These are phyloP conservation scores for Eucalyptus pauciflora DNA, from an alignment of 345 rosid genomes.

Conservation along the genomic window DNA sequence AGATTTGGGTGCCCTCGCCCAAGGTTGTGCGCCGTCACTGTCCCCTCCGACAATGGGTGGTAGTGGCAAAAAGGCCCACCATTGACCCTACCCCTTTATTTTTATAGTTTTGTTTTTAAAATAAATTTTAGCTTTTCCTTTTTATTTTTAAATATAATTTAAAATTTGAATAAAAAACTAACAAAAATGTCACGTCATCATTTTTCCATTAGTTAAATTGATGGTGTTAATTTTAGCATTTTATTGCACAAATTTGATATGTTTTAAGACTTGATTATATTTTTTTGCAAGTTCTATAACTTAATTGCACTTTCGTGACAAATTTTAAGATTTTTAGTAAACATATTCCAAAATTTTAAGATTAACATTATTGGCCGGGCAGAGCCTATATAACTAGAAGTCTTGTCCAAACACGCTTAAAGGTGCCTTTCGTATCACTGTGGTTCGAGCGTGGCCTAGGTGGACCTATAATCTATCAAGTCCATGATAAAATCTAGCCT, in stretches of 20 bases:
- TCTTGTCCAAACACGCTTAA: background rate
- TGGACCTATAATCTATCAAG: background rate
- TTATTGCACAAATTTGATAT: no score
- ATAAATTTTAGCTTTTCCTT: no score
- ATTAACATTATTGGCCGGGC: rapidly evolving
- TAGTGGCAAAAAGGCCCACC: rapidly evolving
- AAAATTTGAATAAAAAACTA: no score
- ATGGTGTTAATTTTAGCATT: no score
- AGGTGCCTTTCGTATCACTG: background rate
- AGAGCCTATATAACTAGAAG: background rate
- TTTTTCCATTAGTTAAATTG: no score
- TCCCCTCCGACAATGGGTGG: no score
- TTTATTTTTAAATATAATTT: no score
- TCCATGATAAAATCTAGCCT: background rate
- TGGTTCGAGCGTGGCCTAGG: background rate
- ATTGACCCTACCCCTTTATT: rapidly evolving
- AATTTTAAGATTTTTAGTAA: no score
- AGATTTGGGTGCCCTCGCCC: no score
- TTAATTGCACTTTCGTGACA: rapidly evolving
- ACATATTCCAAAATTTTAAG: background rate
- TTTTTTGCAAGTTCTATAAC: rapidly evolving
- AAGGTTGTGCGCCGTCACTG: rapidly evolving
- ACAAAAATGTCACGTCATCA: no score
- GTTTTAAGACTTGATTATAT: rapidly evolving
- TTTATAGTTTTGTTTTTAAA: no score